Evolutionary conservation across 2,329 filamentous ascomycete species (phyloP), one percentile per base, ranked within the genome.

Genomic region (Colletotrichum sp.): DNA sequence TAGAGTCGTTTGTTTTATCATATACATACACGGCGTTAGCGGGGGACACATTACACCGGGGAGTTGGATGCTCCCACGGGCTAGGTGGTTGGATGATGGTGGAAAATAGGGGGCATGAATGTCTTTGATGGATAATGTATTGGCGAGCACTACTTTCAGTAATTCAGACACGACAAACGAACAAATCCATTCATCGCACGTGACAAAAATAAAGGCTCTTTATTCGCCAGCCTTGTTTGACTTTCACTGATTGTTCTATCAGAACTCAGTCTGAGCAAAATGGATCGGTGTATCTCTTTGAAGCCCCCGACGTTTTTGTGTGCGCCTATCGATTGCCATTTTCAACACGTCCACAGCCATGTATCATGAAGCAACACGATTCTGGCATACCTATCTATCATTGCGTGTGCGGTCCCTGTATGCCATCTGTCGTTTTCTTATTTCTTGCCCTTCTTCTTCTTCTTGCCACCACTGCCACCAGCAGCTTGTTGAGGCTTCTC

Each of bases 381-480:
- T 21, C 12, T 8, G 44, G 44, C n/a, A 52, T 6, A 6, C 12
- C n/a, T 52, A 49, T 49, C 18, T 49, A 21, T 24, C n/a, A 52
- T 21, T 52, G n/a, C n/a, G n/a, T 52, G 44, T 15, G 26, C 4
- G 18, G 59, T 63, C 30, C n/a, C n/a, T 36, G 13, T 10, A 49
- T 4, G 21, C 39, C 26, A 28, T 16, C 26, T 39, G 8, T 9
- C 8, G 18, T 89, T 86, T 9, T 16, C 28, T 89, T 86, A 94
- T 88, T 92, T 91, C 88, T 93, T 94, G 62, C 92, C 92, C 86
- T 93, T 94, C 86, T 93, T 94, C 86, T 94, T 94, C 87, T 94
- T 94, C 84, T 92, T 93, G 44, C 87, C 86, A 15, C 87, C 87
- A 59, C 86, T 84, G 70, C 83, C 85, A 71, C 83, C 84, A 76